Evolutionary conservation across 768 basidiomycete genomes (phyloP).

Genomic region (Kwoniella sp.): DNA sequence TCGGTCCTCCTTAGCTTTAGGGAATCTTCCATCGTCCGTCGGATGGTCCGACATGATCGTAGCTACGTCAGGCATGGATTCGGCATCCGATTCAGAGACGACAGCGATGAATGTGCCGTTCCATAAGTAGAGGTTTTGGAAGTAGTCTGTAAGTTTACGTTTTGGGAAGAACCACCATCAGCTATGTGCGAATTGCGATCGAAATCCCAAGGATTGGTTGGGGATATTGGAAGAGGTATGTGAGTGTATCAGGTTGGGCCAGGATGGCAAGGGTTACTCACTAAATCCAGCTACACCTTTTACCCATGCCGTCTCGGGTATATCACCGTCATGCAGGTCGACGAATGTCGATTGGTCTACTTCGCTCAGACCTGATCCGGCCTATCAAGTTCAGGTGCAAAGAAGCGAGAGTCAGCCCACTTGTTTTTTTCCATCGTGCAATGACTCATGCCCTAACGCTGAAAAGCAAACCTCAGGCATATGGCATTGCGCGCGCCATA

Average conservation of each 20-base stretch:
- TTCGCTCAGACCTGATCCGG: constrained; percentile 1
- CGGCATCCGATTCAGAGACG: constrained; percentile 14
- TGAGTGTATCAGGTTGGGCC: too few species aligned
- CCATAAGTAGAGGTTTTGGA: constrained; percentile 39
- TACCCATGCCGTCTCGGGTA: constrained; percentile 31
- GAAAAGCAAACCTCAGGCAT: too few species aligned
- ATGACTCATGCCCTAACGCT: too few species aligned
- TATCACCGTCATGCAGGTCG: constrained; percentile 5
- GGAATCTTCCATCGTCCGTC: constrained; percentile 22
- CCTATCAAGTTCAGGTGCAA: too few species aligned
- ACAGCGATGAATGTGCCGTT: constrained; percentile 38
- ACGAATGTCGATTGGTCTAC: constrained; percentile 15
- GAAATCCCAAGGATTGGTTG: too few species aligned
- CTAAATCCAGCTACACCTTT: constrained; percentile 40
- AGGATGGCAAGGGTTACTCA: too few species aligned
- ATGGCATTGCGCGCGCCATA: too few species aligned
- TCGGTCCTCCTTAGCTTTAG: constrained; percentile 29
- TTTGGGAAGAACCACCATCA: too few species aligned
- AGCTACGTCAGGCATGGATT: constrained; percentile 26
- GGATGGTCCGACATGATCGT: constrained; percentile 33
- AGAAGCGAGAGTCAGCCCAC: too few species aligned
- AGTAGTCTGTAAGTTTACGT: constrained; percentile 12
- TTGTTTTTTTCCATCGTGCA: too few species aligned
- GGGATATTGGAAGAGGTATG: constrained; percentile 32
- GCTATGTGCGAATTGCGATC: too few species aligned